Evolutionary conservation across 1,139 yeast species (phyloP), one percentile per base, ranked within the genome.

Genomic region (Nakaseomyces nivariensis): DNA sequence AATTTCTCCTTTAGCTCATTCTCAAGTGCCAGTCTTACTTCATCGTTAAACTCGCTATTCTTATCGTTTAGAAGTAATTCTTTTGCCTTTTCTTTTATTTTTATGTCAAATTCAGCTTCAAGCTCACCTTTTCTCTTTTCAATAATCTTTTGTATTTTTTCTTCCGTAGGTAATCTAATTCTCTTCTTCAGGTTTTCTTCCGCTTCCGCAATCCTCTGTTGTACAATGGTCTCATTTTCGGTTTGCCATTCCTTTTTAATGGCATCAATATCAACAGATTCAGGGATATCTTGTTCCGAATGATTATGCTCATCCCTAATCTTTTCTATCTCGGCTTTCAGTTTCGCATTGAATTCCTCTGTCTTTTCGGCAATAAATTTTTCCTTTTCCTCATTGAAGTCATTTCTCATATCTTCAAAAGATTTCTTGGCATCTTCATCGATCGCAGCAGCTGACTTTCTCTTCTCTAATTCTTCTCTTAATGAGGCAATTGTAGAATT

Each of bases 121-220:
- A 62, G 49, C 36, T 58, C 63, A 11, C 48, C 46, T 46, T 49
- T 57, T 49, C 57, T 52, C 45, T 57, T 54, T 48, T 61, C 58
- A 43, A 58, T 50, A 36, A 58, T 53, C 48, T 60, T 50, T 43
- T 56, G 56, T 37, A 58, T 54, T 48, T 56, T 60, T 33, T 61
- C 60, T 49, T 61, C 63, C 9, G 60, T 56, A 4, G 62, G 62
- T 37, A 56, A 48, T 40, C 59, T 49, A n/a, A 67, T 57, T 17
- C 61, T 58, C 26, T 47, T 56, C 51, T 65, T 66, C 45, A 59
- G 49, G 10, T 55, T 54, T 41, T 66, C 68, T 10, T 61, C 52
- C 8, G 66, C 67, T 41, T 52, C 58, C 11, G 57, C 52, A 17
- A 60, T 53, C 31, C 58, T 51, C 24, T 51, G 45, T 4, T 50